Base-by-base conservation (phyloP, 495 filamentous ascomycete species). In the Aspergillus ostianus region DNA sequence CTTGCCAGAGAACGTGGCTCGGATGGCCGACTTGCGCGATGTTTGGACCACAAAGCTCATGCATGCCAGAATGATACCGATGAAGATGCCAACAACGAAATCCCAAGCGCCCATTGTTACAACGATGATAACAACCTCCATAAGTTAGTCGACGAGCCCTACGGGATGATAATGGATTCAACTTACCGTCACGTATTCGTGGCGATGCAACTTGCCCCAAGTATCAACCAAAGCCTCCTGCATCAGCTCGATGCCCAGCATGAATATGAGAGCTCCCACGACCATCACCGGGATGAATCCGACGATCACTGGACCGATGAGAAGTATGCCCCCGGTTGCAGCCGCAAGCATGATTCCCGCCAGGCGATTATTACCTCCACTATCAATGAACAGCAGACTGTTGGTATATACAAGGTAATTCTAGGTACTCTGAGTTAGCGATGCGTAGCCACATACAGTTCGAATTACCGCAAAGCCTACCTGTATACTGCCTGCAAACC, bases 321-420 rank as follows among this genome's bases (percentile, higher is more conserved):
- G 77, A 82, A 97, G 85, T 44, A 98, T 84, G 0, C 85, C 88
- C 60, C 84, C 84, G 0, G 94, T 98, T 1, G 87, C 86, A 41
- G 80, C 75, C 13, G 94, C 95, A 47, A 98, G 82, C 79, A 93
- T 81, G n/a, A 94, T 66, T 10, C 94, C 94, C 18, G 91, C 94
- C 21, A 95, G 68, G 48, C 94, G 87, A 61, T 87, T 94, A 64
- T 92, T 82, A 15, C 92, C 94, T 21, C 94, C 94, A 51, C 90
- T 94, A 15, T 87, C 84, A 65, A 97, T 96, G 73, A 98, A 97
- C 21, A 98, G 80, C n/a, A 93, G 80, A 66, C 90, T 96, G 64
- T 98, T 98, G 50, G 92, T 92, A 65, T 97, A 98, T 12, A 98
- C 94, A 18, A 98, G 82, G 66, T 98, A 98, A 70, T 98, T 98